Base-by-base conservation (phyloP, 768 basidiomycete genomes). In the Boletus sp. region DNA sequence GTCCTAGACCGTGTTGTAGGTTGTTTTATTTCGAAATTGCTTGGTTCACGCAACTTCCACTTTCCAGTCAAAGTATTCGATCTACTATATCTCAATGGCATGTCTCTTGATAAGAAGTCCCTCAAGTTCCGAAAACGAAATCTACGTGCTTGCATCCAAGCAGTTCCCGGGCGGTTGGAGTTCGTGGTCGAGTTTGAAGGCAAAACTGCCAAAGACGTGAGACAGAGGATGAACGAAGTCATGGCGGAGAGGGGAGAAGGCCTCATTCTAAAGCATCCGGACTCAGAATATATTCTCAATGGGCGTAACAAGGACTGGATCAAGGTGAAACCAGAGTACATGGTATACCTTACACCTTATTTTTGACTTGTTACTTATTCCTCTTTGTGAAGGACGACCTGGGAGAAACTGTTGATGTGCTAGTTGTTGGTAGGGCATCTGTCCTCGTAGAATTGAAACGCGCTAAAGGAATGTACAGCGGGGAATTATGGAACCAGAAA, bases 51-150 rank as follows among this genome's bases (percentile, higher is more conserved):
- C 44, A 47, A 29, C 15, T 15, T 32, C n/a, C 32, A 18, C 14
- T 15, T 52, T 37, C n/a, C 59, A 98, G 95, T 97, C 83, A 98
- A 97, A 73, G 83, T 98, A 10, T 98, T 99, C 67, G 97, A 99
- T 71, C 77, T 98, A 20, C 77, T 99, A 1, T 94, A 90, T 67
- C 79, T 97, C 56, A 94, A 95, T 61, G 89, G 87, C n/a, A 79
- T 80, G 67, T 87, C 87, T 4, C 80, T 96, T 3, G 78, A 94
- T 47, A 79, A 87, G 52, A 85, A 81, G 62, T 83, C 89, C 0
- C 80, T 90, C 24, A 77, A 79, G 37, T 86, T 87, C 64, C 85
- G 97, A 35, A 95, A 94, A 71, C 81, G 83, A 51, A 89, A 94
- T 62, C 74, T 97, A 63, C 78, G 78, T 7, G 76, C 80, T 3